phyloP scores from a whole-genome alignment of 2,329 filamentous ascomycete genomes.

The Ophiocordyceps camponoti-rufipedis region DNA sequence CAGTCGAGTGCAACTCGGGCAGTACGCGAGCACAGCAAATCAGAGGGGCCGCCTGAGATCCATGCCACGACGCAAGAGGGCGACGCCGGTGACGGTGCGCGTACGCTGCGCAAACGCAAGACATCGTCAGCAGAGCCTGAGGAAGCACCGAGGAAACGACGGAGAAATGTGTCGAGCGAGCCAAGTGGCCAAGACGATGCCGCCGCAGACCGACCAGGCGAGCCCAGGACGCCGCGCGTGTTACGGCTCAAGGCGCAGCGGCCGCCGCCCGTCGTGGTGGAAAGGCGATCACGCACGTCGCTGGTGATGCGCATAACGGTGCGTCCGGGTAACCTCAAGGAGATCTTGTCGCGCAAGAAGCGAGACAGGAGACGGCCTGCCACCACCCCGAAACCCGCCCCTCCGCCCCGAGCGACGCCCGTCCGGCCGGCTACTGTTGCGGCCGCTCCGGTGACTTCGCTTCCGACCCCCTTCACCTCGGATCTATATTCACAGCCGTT shows the following conservation, averaged over 20 bases:
- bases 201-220: conserved; percentile 11
- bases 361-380: conserved; percentile 13
- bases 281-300: conserved; percentile 16
- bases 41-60: conserved; percentile 46
- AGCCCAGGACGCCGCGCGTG: conserved; percentile 31
- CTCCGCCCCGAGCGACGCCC: conserved; percentile 8
- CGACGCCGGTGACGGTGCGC: conserved; percentile 57
- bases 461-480: conserved; percentile 38
- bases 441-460: conserved; percentile 9
- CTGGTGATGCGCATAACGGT: conserved; percentile 18
- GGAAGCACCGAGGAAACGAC: conserved; percentile 36
- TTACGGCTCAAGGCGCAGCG: conserved; percentile 33
- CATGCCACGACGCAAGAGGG: conserved; percentile 54
- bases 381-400: conserved; percentile 6
- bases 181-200: conserved; percentile 18
- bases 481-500: conserved; percentile 57
- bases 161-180: conserved; percentile 28
- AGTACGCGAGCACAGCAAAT: conserved; percentile 27
- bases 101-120: conserved; percentile 69
- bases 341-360: conserved; percentile 16
- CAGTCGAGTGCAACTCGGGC: conserved; percentile 18
- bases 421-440: conserved; percentile 3
- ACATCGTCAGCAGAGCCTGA: conserved; percentile 52
- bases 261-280: conserved; percentile 21
- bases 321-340: conserved; percentile 18